These are phyloP conservation scores for Saussurea involucrata DNA, from an alignment of 129 eudicot species.

Conservation along the genomic window DNA sequence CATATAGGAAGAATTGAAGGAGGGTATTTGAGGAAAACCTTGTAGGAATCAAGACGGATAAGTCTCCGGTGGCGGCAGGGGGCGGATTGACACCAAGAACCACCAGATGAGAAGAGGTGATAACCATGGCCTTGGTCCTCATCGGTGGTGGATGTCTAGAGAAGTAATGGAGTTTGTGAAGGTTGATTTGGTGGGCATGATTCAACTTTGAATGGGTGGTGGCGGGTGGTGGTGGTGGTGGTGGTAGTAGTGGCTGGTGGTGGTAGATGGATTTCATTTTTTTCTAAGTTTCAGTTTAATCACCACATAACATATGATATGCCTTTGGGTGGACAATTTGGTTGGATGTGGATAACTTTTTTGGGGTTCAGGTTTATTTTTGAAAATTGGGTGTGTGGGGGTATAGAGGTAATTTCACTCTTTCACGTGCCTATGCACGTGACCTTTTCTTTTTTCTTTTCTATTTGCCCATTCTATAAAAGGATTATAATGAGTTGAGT, in stretches of 20 bases:
- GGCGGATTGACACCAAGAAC: constrained; percentile 27
- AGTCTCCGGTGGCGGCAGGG: constrained; percentile 32
- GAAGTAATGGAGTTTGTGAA: neutral
- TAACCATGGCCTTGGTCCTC: constrained; percentile 31
- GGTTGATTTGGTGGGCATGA: constrained; percentile 11
- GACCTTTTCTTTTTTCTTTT: neutral
- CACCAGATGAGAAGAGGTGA: constrained; percentile 30
- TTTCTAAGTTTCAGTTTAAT: constrained; percentile 1
- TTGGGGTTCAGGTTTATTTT: constrained; percentile 14
- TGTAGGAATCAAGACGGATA: constrained; percentile 46
- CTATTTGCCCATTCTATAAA: too few relatives aligned
- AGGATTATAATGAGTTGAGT: too few relatives aligned
- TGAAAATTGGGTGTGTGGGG: neutral
- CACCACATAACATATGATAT: neutral
- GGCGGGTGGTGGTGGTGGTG: constrained; percentile 14
- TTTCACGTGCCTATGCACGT: constrained; percentile 15
- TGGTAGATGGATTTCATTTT: constrained; percentile 27
- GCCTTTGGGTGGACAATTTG: neutral
- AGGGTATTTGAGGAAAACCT: constrained; percentile 30
- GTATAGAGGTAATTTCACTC: neutral
- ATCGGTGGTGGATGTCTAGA: constrained; percentile 9
- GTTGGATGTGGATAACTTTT: constrained; percentile 28
- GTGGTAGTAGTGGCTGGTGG: constrained; percentile 17
- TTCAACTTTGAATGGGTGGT: constrained; percentile 1
- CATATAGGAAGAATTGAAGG: neutral